Evolutionary conservation across 805 yeast genomes (phyloP).

Genomic region (Saccharomycopsis sp.): DNA sequence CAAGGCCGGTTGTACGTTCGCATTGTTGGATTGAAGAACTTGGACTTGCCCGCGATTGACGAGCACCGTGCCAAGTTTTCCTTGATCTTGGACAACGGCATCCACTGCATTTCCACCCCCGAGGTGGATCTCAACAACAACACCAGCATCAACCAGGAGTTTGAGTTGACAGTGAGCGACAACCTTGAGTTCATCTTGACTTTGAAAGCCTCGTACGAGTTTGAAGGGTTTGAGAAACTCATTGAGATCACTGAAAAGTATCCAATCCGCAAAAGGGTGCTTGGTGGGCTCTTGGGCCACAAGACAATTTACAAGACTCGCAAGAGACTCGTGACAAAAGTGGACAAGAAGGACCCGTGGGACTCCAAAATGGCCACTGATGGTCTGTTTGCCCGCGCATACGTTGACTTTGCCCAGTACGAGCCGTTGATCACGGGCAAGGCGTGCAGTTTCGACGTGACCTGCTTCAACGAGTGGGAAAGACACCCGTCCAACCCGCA

Average conservation of each 20-base stretch:
- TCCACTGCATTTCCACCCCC: constrained; percentile 65
- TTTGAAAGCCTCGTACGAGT: constrained; percentile 53
- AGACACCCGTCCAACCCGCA: too few relatives aligned
- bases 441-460: constrained; percentile 42
- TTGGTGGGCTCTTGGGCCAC: constrained; percentile 38
- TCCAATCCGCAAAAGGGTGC: constrained; percentile 36
- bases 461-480: constrained; percentile 81
- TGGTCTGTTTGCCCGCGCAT: constrained; percentile 82
- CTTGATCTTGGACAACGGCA: constrained; percentile 64
- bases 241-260: constrained; percentile 54
- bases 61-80: constrained; percentile 38
- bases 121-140: constrained; percentile 29
- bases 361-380: constrained; percentile 61
- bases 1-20: constrained; percentile 36
- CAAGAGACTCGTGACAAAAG: constrained; percentile 41
- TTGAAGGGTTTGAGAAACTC: constrained; percentile 35
- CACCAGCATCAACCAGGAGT: constrained; percentile 55
- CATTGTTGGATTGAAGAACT: constrained; percentile 38
- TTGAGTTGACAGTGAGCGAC: constrained; percentile 61
- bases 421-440: constrained; percentile 48
- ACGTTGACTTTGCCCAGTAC: constrained; percentile 52
- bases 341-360: constrained; percentile 48
- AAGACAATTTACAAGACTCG: constrained; percentile 31
- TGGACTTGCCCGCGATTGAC: constrained; percentile 37
- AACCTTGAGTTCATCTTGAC: constrained; percentile 61